Conservation (phyloP, 2,329 filamentous ascomycete genomes). For the Curvularia verruculosa region DNA sequence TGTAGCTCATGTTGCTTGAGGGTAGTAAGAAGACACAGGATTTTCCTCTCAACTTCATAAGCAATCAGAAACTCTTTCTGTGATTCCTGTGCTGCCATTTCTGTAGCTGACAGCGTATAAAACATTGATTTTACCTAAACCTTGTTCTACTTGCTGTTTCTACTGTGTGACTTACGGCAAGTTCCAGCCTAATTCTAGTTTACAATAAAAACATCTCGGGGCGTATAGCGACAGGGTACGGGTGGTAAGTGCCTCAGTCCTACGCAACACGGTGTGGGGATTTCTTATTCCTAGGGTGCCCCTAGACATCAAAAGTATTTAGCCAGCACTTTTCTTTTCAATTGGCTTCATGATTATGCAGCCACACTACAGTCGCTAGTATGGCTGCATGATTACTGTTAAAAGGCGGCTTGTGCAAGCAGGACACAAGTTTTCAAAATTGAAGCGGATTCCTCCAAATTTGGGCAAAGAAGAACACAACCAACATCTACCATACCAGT, state of each 20-base stretch:
- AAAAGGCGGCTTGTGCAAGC: background rate
- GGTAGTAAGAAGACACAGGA: background rate
- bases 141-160: background rate
- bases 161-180: too few species aligned
- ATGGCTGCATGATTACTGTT: background rate
- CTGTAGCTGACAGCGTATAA: background rate
- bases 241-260: background rate
- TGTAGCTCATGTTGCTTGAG: background rate
- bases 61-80: too few species aligned
- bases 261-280: background rate
- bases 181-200: background rate
- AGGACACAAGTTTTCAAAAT: background rate
- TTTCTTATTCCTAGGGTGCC: background rate
- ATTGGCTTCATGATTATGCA: too few species aligned
- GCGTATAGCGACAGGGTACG: background rate
- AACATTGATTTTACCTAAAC: background rate
- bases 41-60: background rate
- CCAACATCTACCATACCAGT: too few species aligned
- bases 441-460: background rate
- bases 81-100: too few species aligned
- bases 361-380: background rate
- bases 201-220: background rate
- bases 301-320: background rate
- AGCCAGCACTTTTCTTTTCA: background rate
- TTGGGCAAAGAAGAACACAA: background rate